A percentile compares a stretch with the other conserved stretches of the same genome.
Conservation (phyloP, 148 eudicot genomes). For the Polygonum aviculare region DNA sequence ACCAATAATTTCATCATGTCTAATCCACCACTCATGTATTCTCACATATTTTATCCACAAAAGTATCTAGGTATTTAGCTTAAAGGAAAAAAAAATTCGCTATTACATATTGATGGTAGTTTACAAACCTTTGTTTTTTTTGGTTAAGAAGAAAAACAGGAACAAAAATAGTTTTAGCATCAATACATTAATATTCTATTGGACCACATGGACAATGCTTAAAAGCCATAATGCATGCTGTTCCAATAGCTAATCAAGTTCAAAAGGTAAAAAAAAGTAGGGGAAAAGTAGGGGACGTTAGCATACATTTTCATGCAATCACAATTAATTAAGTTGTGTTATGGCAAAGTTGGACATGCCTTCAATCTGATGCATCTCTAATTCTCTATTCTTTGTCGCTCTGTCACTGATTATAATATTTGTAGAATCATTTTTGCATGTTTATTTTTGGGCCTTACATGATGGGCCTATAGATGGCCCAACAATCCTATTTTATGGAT, state of each 20-base stretch:
- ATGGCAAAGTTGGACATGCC: background rate
- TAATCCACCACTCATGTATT: background rate
- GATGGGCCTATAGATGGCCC: background rate
- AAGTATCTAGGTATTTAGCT: background rate
- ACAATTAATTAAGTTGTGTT: background rate
- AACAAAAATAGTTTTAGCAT: background rate
- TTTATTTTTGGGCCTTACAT: background rate
- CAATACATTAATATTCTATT: background rate
- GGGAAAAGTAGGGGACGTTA: background rate
- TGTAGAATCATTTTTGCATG: background rate
- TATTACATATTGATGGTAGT: too few relatives aligned
- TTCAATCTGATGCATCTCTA: background rate
- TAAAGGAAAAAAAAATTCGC: too few relatives aligned
- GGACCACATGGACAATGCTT: background rate
- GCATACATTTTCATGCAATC: constrained; percentile 4
- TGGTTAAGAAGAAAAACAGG: too few relatives aligned
- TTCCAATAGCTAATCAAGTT: background rate
- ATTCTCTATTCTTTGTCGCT: background rate
- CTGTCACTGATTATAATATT: background rate
- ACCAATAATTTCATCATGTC: background rate
- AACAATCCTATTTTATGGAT: too few relatives aligned
- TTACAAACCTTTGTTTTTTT: too few relatives aligned
- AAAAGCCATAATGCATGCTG: background rate
- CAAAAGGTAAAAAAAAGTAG: background rate
- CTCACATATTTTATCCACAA: background rate